These are phyloP conservation scores for Nakazawaea wyomingensis DNA, from an alignment of 805 yeast genomes.

Conservation along the genomic window DNA sequence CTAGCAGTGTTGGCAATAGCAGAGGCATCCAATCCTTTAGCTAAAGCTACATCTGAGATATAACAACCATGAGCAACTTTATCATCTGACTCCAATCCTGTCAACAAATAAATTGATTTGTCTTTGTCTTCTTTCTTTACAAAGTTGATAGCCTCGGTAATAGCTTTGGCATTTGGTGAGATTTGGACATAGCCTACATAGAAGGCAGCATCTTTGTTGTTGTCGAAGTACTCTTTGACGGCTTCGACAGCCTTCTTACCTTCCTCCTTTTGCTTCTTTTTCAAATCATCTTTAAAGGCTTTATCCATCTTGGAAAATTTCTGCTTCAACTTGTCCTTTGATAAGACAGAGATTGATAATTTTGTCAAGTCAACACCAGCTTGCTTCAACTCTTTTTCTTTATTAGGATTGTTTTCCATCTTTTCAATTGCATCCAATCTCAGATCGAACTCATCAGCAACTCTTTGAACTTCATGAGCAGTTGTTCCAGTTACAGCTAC, in stretches of 20 bases:
- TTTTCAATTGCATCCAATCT: constrained; percentile 54
- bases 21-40: constrained; percentile 67
- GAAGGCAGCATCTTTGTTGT: constrained; percentile 44
- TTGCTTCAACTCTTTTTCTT: constrained; percentile 80
- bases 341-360: constrained; percentile 73
- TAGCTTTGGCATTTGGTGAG: constrained; percentile 84
- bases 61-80: constrained; percentile 96
- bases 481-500: constrained; percentile 93
- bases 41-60: constrained; percentile 65
- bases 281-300: constrained; percentile 80
- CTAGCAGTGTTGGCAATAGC: constrained; percentile 72
- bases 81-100: constrained; percentile 46
- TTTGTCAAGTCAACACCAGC: constrained; percentile 80
- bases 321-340: constrained; percentile 70
- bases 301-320: constrained; percentile 79
- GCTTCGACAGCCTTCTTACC: constrained; percentile 73
- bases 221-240: constrained; percentile 65
- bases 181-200: constrained; percentile 67
- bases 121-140: constrained; percentile 72
- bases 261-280: constrained; percentile 84
- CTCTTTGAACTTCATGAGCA: constrained; percentile 84
- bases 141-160: constrained; percentile 84
- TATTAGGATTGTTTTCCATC: constrained; percentile 63
- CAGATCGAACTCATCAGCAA: constrained; percentile 67
- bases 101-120: constrained; percentile 73